phyloP scores from a whole-genome alignment of 106 monocot species.

The Alisma plantagoaquatica region DNA sequence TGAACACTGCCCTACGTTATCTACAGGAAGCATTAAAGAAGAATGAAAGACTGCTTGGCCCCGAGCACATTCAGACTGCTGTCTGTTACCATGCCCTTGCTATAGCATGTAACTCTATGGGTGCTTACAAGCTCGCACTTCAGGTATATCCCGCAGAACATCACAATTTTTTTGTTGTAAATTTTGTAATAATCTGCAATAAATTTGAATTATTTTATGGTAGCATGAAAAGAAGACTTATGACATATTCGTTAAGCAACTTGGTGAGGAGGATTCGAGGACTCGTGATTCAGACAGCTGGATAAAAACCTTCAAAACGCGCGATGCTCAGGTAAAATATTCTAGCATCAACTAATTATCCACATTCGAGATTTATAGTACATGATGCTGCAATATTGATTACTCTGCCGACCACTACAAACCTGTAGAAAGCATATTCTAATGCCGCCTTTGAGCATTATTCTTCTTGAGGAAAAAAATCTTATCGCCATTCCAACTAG shows the following conservation, averaged over 20 bases:
- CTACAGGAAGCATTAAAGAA: slow-evolving; percentile 91
- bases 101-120: slow-evolving; percentile 93
- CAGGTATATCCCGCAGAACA: too few species aligned
- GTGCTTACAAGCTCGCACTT: slow-evolving; percentile 89
- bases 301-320: slow-evolving; percentile 85
- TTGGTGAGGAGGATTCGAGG: slow-evolving; percentile 88
- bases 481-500: too few species aligned
- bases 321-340: slow-evolving; percentile 65
- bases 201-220: too few species aligned
- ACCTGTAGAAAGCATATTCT: too few species aligned
- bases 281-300: slow-evolving; percentile 86
- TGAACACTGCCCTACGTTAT: slow-evolving; percentile 83
- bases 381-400: too few species aligned
- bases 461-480: too few species aligned
- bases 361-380: too few species aligned
- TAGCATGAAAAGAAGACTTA: slow-evolving; percentile 96
- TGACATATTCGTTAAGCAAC: slow-evolving; percentile 90
- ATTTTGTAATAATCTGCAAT: too few species aligned
- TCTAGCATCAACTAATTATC: too few species aligned
- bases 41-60: slow-evolving; percentile 90
- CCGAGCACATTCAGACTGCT: slow-evolving; percentile 90
- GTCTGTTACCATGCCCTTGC: slow-evolving; percentile 99
- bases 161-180: too few species aligned
- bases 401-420: too few species aligned
- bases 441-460: too few species aligned